Evolutionary conservation across 805 yeast species (phyloP).

Genomic region (Alloascoidea hylecoeti): DNA sequence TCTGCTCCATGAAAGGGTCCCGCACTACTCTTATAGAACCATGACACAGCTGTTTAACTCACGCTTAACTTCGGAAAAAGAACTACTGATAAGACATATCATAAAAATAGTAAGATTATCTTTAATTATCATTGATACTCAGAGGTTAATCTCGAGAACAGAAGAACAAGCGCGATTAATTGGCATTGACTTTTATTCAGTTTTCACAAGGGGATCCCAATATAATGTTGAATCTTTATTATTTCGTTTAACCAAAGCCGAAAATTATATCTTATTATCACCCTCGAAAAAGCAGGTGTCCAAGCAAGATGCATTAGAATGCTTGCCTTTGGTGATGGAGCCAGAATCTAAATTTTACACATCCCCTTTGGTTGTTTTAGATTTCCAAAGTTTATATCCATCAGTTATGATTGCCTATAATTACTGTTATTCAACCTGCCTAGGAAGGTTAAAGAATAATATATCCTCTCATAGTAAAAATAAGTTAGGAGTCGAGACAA

Average conservation of each 20-base stretch:
- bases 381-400: slow-evolving; percentile 90
- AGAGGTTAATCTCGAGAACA: slow-evolving; percentile 55
- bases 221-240: slow-evolving; percentile 84
- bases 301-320: slow-evolving; percentile 73
- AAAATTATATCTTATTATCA: slow-evolving; percentile 57
- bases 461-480: slow-evolving; percentile 29
- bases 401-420: slow-evolving; percentile 87
- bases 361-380: slow-evolving; percentile 80
- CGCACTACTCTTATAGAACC: slow-evolving; percentile 36
- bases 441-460: slow-evolving; percentile 42
- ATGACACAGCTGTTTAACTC: slow-evolving; percentile 33
- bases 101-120: slow-evolving; percentile 26
- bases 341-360: slow-evolving; percentile 77
- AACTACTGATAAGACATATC: too few species aligned
- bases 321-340: slow-evolving; percentile 86
- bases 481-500: slow-evolving; percentile 20
- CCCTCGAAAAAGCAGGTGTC: slow-evolving; percentile 76
- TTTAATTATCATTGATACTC: slow-evolving; percentile 34
- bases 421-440: slow-evolving; percentile 63
- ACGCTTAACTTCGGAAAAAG: slow-evolving; percentile 10
- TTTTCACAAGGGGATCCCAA: slow-evolving; percentile 85
- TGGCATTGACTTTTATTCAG: slow-evolving; percentile 85
- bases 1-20: slow-evolving; percentile 50
- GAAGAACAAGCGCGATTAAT: slow-evolving; percentile 75
- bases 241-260: slow-evolving; percentile 59